A percentile compares a stretch with the other conserved stretches of the same genome.
These are phyloP conservation scores for Anacardium occidentale DNA, from an alignment of 345 rosid genomes.

Conservation along the genomic window DNA sequence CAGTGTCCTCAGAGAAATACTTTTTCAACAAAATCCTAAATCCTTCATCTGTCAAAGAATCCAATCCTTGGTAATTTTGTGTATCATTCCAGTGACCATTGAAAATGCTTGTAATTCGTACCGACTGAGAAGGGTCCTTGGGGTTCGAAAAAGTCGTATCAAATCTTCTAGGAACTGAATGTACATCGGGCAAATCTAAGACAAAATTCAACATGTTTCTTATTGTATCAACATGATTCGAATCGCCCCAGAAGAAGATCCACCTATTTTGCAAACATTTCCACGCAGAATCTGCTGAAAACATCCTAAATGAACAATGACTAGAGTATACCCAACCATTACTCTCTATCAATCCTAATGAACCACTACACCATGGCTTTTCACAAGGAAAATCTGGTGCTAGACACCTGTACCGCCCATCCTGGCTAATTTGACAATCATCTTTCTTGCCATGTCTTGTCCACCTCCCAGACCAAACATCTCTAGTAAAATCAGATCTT, in stretches of 20 bases:
- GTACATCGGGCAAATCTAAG: slow-evolving; percentile 60
- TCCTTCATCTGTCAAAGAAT: slow-evolving; percentile 62
- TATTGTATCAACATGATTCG: slow-evolving; percentile 88
- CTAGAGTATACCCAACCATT: slow-evolving; percentile 95
- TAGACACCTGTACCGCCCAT: slow-evolving; percentile 80
- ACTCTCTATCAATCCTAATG: slow-evolving; percentile 75
- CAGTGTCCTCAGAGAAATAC: slow-evolving; percentile 63
- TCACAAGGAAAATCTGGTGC: slow-evolving; percentile 57
- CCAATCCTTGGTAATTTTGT: slow-evolving; percentile 75
- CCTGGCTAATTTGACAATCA: slow-evolving; percentile 55
- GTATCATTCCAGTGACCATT: slow-evolving; percentile 93
- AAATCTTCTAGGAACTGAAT: slow-evolving; percentile 76
- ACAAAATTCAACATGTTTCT: slow-evolving; percentile 82
- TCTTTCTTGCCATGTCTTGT: slow-evolving; percentile 77
- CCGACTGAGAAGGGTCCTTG: slow-evolving; percentile 52
- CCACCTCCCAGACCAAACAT: slow-evolving; percentile 91
- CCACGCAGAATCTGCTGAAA: slow-evolving; percentile 64
- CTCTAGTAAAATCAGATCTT: slow-evolving; percentile 58
- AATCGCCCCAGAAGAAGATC: slow-evolving; percentile 99
- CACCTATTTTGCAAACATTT: slow-evolving; percentile 69
- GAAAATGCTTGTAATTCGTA: slow-evolving; percentile 89
- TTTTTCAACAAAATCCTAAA: slow-evolving; percentile 64
- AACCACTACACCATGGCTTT: slow-evolving; percentile 83
- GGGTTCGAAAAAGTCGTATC: slow-evolving; percentile 79
- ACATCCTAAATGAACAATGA: slow-evolving; percentile 76